Percentiles rank a stretch among this genome's conserved stretches.
These are phyloP conservation scores for Mycena crocata DNA, from an alignment of 768 basidiomycete species.

Conservation along the genomic window DNA sequence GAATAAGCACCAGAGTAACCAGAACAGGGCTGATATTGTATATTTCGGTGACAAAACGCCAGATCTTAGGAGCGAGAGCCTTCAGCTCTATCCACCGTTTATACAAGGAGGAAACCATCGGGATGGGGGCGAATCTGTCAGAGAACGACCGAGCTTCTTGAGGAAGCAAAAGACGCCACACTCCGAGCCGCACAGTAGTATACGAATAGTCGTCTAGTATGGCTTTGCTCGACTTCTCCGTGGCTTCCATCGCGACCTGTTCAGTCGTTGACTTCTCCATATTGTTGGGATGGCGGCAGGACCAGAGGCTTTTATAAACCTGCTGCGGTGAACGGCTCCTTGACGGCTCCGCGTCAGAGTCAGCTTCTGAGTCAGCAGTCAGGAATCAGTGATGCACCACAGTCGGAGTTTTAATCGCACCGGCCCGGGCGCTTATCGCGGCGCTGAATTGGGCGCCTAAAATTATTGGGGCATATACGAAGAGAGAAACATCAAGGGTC, in stretches of 20 bases:
- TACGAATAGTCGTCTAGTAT: constrained; percentile 9
- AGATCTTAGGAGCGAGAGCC: neutral
- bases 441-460: no score
- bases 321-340: no score
- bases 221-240: neutral
- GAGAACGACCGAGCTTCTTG: neutral
- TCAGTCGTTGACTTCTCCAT: constrained; percentile 13
- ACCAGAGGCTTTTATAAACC: no score
- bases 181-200: constrained; percentile 14
- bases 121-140: neutral
- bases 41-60: constrained; percentile 17
- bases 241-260: no score
- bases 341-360: no score
- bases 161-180: constrained; percentile 19
- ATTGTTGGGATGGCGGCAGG: no score
- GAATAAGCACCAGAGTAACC: neutral
- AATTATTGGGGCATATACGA: no score
- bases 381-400: no score
- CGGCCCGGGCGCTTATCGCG: no score
- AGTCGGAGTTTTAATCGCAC: no score
- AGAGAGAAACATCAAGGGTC: no score
- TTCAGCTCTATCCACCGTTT: neutral
- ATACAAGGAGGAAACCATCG: neutral
- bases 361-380: no score
- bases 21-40: constrained; percentile 6